phyloP scores from a whole-genome alignment of 192 early-diverging fungal genomes.

The Coemansia reversa region DNA sequence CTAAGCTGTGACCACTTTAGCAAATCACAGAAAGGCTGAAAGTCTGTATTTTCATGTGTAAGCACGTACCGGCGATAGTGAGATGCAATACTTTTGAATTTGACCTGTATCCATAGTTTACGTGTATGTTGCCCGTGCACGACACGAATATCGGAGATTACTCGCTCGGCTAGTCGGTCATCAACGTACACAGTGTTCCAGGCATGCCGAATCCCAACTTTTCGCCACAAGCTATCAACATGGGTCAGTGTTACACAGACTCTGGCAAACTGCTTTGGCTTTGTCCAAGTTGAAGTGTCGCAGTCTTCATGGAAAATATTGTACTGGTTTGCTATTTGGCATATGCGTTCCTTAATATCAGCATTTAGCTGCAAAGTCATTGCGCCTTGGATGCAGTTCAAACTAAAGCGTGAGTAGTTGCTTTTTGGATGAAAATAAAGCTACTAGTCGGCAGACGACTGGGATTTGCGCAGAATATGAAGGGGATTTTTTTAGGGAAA shows the following conservation, averaged over 20 bases:
- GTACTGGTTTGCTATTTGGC: conserved; percentile 16
- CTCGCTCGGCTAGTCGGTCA: conserved; percentile 2
- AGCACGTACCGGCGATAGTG: conserved; percentile 41
- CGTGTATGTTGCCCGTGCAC: conserved; percentile 28
- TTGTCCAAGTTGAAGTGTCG: too few species aligned
- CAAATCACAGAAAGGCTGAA: conserved; percentile 45
- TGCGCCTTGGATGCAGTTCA: not conserved
- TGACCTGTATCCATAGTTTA: conserved; percentile 32
- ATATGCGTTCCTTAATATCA: conserved; percentile 50
- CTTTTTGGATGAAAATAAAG: too few species aligned
- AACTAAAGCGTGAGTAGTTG: not conserved
- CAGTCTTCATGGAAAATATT: not conserved
- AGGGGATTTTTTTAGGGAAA: not conserved
- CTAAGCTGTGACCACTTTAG: conserved; percentile 24
- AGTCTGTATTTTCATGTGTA: conserved; percentile 31
- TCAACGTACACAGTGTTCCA: conserved; percentile 47
- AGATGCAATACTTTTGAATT: conserved; percentile 36
- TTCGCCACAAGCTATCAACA: conserved; percentile 40
- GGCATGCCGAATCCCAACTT: conserved; percentile 29
- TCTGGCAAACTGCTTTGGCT: conserved; percentile 26
- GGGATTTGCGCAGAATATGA: too few species aligned
- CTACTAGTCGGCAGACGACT: too few species aligned
- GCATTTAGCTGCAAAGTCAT: conserved; percentile 23
- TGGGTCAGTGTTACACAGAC: conserved; percentile 21
- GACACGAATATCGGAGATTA: conserved; percentile 11